Conservation (phyloP, 352 stramenopile species). For the Globisporangium rhizosaccharum region DNA sequence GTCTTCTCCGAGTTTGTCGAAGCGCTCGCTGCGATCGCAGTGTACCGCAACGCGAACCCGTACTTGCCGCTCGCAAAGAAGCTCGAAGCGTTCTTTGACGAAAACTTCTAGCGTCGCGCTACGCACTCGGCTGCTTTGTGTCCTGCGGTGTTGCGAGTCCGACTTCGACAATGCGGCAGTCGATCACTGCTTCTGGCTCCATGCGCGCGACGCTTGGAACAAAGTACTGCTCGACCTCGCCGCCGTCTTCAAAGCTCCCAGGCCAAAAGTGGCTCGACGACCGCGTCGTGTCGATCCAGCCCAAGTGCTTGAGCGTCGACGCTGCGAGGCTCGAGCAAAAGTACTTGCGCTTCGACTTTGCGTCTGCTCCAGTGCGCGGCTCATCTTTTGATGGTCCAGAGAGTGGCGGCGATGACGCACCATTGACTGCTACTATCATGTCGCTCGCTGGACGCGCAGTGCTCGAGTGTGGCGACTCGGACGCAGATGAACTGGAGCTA, state of each 20-base stretch:
- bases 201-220: slow-evolving; percentile 29
- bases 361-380: too few species aligned
- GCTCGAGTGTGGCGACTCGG: neutral
- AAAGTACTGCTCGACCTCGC: slow-evolving; percentile 65
- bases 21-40: slow-evolving; percentile 58
- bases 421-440: neutral
- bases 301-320: slow-evolving; percentile 70
- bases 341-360: slow-evolving; percentile 57
- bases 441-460: neutral
- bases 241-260: slow-evolving; percentile 75
- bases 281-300: slow-evolving; percentile 65
- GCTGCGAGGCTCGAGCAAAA: slow-evolving; percentile 83
- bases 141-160: slow-evolving; percentile 40
- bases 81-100: slow-evolving; percentile 68
- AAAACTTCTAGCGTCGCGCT: slow-evolving; percentile 45
- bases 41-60: slow-evolving; percentile 74
- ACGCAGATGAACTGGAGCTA: too few species aligned
- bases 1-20: slow-evolving; percentile 80
- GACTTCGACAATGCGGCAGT: slow-evolving; percentile 82
- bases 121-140: slow-evolving; percentile 4
- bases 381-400: slow-evolving; percentile 5
- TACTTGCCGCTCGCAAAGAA: slow-evolving; percentile 75
- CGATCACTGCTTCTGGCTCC: slow-evolving; percentile 56
- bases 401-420: neutral
- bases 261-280: slow-evolving; percentile 81